Conservation (phyloP, 129 eudicot genomes). For the Helianthus annuus region DNA sequence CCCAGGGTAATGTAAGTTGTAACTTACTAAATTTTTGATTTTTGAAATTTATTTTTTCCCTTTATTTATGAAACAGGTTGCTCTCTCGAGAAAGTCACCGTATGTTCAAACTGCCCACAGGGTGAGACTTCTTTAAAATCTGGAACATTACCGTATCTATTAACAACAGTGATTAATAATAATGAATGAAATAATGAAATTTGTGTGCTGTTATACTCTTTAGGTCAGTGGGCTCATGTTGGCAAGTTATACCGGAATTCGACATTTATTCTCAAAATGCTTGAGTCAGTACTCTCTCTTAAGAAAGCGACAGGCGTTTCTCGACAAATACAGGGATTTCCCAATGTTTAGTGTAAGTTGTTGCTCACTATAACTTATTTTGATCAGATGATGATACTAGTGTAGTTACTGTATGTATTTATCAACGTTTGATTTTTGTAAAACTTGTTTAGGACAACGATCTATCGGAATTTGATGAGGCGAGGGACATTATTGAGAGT, state of each 20-base stretch:
- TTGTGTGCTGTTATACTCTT: not conserved
- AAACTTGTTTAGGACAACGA: slow-evolving; percentile 75
- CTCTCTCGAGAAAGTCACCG: slow-evolving; percentile 98
- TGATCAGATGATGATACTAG: not conserved
- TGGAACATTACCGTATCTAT: not conserved
- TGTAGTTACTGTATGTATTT: slow-evolving; percentile 1
- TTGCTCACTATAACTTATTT: no score
- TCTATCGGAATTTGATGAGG: slow-evolving; percentile 93
- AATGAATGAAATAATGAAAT: slow-evolving; percentile 5
- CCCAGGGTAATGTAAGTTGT: not conserved
- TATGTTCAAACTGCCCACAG: slow-evolving; percentile 97
- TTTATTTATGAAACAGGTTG: slow-evolving; percentile 60
- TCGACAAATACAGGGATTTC: slow-evolving; percentile 86
- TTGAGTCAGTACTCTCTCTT: slow-evolving; percentile 81
- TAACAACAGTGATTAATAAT: not conserved
- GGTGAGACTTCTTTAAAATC: slow-evolving; percentile 40
- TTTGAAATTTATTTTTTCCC: slow-evolving; percentile 1
- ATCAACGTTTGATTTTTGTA: slow-evolving; percentile 6
- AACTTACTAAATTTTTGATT: not conserved
- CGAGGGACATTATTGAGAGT: slow-evolving; percentile 94
- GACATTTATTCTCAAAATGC: slow-evolving; percentile 86
- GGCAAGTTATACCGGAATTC: slow-evolving; percentile 96
- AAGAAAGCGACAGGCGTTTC: slow-evolving; percentile 95
- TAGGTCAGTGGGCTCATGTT: slow-evolving; percentile 95
- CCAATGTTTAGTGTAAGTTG: slow-evolving; percentile 94